Evolutionary conservation across 768 basidiomycete species (phyloP).

Genomic region (Hygrophorus pudorinus): DNA sequence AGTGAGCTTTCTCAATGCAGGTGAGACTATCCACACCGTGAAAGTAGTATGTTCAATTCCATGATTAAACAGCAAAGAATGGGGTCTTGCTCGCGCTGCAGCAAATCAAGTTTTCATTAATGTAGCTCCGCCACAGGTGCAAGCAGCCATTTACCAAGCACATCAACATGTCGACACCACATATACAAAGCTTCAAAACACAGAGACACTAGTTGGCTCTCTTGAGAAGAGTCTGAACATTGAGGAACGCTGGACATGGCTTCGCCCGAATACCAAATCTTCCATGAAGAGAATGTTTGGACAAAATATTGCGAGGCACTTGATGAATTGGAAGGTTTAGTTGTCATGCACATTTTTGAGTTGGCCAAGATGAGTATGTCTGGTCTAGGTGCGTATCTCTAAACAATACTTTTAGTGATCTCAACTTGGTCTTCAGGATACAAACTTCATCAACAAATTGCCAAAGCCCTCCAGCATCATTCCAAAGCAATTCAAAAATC

Average conservation of each 20-base stretch:
- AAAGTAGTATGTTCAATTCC: too few relatives aligned
- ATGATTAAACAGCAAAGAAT: neutral
- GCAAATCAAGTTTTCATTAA: neutral
- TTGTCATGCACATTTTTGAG: neutral
- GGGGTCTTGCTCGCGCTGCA: neutral
- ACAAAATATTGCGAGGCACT: neutral
- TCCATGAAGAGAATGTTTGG: neutral
- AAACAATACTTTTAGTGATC: too few relatives aligned
- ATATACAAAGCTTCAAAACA: neutral
- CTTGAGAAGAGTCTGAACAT: neutral
- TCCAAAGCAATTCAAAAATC: slow-evolving; percentile 23
- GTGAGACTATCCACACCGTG: neutral
- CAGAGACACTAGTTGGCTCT: neutral
- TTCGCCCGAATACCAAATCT: neutral
- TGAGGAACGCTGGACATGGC: neutral
- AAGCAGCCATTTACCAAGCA: neutral
- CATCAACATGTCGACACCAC: neutral
- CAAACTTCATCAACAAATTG: slow-evolving; percentile 22
- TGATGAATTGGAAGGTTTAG: neutral
- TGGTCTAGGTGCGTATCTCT: neutral
- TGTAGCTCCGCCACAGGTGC: neutral
- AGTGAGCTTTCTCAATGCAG: neutral
- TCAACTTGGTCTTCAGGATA: slow-evolving; percentile 18
- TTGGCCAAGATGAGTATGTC: neutral
- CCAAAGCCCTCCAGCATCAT: slow-evolving; percentile 20